Percentiles rank a stretch among this genome's conserved stretches.
These are phyloP conservation scores for Ceratobasidium sp. DNA, from an alignment of 1,284 basidiomycete species.

Conservation along the genomic window DNA sequence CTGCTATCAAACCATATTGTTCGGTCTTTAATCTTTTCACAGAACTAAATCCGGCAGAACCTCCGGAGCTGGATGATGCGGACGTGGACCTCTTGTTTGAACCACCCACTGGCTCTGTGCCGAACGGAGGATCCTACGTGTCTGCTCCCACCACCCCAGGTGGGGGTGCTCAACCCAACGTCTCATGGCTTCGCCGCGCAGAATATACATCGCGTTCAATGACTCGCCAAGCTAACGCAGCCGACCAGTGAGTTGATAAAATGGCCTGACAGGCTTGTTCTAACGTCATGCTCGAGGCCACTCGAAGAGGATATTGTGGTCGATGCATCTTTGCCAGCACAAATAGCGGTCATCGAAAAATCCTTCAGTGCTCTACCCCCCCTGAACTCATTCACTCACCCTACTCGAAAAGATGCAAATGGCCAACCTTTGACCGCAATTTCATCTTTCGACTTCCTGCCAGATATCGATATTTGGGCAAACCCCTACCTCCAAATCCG, in stretches of 20 bases:
- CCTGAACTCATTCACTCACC: slow-evolving; percentile 74
- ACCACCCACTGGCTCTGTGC: slow-evolving; percentile 53
- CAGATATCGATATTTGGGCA: slow-evolving; percentile 88
- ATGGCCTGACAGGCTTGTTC: background rate
- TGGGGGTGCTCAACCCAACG: slow-evolving; percentile 60
- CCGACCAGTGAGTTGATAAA: slow-evolving; percentile 34
- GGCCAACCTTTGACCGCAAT: slow-evolving; percentile 70
- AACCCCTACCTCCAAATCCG: slow-evolving; percentile 90
- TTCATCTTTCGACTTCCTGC: slow-evolving; percentile 86
- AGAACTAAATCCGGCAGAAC: slow-evolving; percentile 75
- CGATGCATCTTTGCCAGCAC: slow-evolving; percentile 81
- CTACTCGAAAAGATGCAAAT: slow-evolving; percentile 58
- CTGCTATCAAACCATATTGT: background rate
- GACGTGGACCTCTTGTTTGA: slow-evolving; percentile 63
- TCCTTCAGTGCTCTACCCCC: slow-evolving; percentile 71
- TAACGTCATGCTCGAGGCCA: slow-evolving; percentile 58
- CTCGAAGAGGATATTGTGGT: slow-evolving; percentile 63
- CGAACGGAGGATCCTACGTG: slow-evolving; percentile 19
- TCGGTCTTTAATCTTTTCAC: slow-evolving; percentile 1
- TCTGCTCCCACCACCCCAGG: slow-evolving; percentile 56
- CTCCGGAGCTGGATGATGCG: slow-evolving; percentile 66
- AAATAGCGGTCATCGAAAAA: slow-evolving; percentile 83
- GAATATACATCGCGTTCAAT: slow-evolving; percentile 74
- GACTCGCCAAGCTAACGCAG: slow-evolving; percentile 23
- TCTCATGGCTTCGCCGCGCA: slow-evolving; percentile 90